Percentiles rank a stretch among this genome's conserved stretches.
Conservation (phyloP, 2,329 filamentous ascomycete species). For the Penicillium aurantiogriseum region DNA sequence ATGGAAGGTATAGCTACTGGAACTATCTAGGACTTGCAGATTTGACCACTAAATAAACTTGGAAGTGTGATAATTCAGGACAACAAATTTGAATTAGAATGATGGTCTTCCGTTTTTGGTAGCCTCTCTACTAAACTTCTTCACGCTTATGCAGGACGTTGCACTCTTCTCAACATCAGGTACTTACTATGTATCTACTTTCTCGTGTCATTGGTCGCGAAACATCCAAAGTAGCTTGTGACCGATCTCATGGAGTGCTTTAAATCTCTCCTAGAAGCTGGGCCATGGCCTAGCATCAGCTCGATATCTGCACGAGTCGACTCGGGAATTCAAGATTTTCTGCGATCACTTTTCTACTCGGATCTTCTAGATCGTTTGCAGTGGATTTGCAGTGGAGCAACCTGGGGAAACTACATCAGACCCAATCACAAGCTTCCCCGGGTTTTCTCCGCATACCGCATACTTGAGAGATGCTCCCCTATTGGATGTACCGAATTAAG, state of each 20-base stretch:
- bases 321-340: background rate
- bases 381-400: background rate
- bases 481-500: constrained; percentile 1
- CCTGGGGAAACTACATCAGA: background rate
- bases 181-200: background rate
- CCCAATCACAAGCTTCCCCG: constrained; percentile 4
- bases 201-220: too few species aligned
- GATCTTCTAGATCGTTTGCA: constrained; percentile 2
- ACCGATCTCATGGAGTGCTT: too few species aligned
- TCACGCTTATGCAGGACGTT: background rate
- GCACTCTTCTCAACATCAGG: background rate
- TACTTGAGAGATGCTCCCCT: background rate
- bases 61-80: too few species aligned
- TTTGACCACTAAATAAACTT: too few species aligned
- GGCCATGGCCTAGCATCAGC: too few species aligned
- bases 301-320: too few species aligned
- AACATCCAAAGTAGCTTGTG: too few species aligned
- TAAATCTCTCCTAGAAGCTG: too few species aligned
- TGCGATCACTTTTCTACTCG: background rate
- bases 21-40: background rate
- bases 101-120: background rate
- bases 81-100: background rate
- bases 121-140: background rate
- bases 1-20: background rate
- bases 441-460: constrained; percentile 11